Base-by-base conservation (phyloP, 176 grass and related monocot genomes). In the Coix lacrymajobi region DNA sequence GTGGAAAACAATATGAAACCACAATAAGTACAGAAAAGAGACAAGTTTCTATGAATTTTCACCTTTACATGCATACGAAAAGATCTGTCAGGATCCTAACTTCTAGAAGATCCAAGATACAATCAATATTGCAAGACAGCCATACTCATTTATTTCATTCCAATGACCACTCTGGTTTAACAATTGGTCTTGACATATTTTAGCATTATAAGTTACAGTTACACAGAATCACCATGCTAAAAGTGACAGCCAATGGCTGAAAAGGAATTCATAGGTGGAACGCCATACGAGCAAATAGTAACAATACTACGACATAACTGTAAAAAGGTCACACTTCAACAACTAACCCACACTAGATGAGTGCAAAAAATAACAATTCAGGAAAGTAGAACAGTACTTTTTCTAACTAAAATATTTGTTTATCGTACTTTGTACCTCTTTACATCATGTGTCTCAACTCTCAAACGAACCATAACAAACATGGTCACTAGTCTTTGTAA, bases 1-100 rank as follows among this genome's bases (percentile, higher is more conserved):
- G 88, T 82, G 77, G 15, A 89, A 62, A 89, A 91, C 32, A 69
- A 80, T 66, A 79, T 38, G 82, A 73, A 80, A 57, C 63, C n/a
- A 44, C 43, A 62, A 20, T 79, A 81, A 81, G 34, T 84, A 32
- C 61, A 39, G 32, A 38, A 39, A 28, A 85, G 17, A 71, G 36
- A 61, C 29, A 85, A 80, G 37, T 51, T 67, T 69, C 29, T 82
- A 77, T 41, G 69, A 11, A 81, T 83, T 71, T 71, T 83, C 20
- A 81, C 30, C 20, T 79, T 65, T 80, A 73, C 32, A 89, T 36
- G 34, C 65, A 85, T 16, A 34, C 19, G 31, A 81, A 31, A 74
- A 38, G 49, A 37, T 62, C 11, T 62, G n/a, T 46, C 49, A 31
- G 58, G 29, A 61, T 51, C 5, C n/a, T 43, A 52, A 69, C 57